Base-by-base conservation (phyloP, 2,329 filamentous ascomycete genomes). In the Colletotrichum viniferum region DNA sequence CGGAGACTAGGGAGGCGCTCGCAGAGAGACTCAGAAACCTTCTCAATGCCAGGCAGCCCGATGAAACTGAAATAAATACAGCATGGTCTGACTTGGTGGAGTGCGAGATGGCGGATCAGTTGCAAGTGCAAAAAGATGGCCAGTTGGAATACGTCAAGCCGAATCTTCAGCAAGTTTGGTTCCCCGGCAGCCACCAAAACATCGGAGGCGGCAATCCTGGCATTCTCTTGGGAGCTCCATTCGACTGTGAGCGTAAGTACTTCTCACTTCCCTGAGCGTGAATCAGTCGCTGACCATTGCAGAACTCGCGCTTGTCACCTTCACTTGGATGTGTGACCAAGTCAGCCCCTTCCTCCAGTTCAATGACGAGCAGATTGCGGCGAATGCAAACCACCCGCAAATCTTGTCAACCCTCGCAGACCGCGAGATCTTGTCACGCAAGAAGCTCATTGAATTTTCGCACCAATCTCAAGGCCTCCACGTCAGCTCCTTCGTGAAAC, bases 321-420 rank as follows among this genome's bases (percentile, higher is more conserved):
- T 77, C 55, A 52, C 77, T 1, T 77, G 77, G 77, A 77, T 77
- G 77, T 77, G 69, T 13, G 77, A 66, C 7, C 62, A 70, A 21
- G 43, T 70, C 43, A 56, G 34, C 10, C 16, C 13, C 3, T 34
- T 38, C 16, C 7, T 75, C 4, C 5, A 24, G 1, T 36, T 74
- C 3, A 30, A 74, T 56, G 55, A 74, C 14, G 12, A 61, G 12
- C 5, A 34, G 32, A 34, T 28, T 5, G 28, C 7, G 28, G 7
- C 28, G 28, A 28, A 28, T 28, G 28, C 28, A 28, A 28, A 28
- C 7, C 7, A 28, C 28, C 28, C 28, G 28, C 7, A 30, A 30
- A 30, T 8, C 28, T 30, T 30, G 28, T 30, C 28, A 30, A 30
- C 28, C 28, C 28, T 30, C 8, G 28, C 28, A 30, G 28, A 30